These are phyloP conservation scores for Primulina tabacum DNA, from an alignment of 257 asterid genomes.

Conservation along the genomic window DNA sequence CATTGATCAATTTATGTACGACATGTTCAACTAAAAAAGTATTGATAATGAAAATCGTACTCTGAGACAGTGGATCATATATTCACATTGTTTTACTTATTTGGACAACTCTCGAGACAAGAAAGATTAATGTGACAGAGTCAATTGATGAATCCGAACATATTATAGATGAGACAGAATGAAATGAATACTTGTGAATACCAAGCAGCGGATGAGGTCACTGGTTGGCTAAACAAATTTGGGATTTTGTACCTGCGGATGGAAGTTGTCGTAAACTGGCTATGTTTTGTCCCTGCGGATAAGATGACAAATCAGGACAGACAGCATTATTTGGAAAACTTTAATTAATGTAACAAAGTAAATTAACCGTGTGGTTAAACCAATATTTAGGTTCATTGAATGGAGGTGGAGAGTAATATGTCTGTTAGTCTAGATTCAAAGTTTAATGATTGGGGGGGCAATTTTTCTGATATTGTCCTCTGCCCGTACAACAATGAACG, in stretches of 20 bases:
- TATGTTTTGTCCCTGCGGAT: not conserved
- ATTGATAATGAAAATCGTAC: too few relatives aligned
- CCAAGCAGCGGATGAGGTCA: not conserved
- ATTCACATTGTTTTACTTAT: too few relatives aligned
- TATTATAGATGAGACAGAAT: too few relatives aligned
- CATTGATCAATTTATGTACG: too few relatives aligned
- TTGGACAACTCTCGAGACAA: too few relatives aligned
- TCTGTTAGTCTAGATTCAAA: slow-evolving; percentile 43
- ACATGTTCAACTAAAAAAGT: too few relatives aligned
- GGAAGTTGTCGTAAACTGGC: slow-evolving; percentile 30
- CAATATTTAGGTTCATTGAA: slow-evolving; percentile 37
- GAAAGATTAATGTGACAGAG: too few relatives aligned
- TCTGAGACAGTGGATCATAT: too few relatives aligned
- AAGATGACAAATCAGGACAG: not conserved
- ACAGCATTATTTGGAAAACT: not conserved
- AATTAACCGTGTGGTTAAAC: not conserved
- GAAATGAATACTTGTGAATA: too few relatives aligned
- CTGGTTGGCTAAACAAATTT: slow-evolving; percentile 26
- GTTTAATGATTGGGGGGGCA: slow-evolving; percentile 26
- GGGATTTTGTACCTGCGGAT: slow-evolving; percentile 31
- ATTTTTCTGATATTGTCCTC: slow-evolving; percentile 28
- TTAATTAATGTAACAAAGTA: not conserved
- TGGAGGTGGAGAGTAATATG: slow-evolving; percentile 28
- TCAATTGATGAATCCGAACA: too few relatives aligned
- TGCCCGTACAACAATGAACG: slow-evolving; percentile 48